Evolutionary conservation across 2,329 filamentous ascomycete species (phyloP).

Genomic region (Bisporella sp.): DNA sequence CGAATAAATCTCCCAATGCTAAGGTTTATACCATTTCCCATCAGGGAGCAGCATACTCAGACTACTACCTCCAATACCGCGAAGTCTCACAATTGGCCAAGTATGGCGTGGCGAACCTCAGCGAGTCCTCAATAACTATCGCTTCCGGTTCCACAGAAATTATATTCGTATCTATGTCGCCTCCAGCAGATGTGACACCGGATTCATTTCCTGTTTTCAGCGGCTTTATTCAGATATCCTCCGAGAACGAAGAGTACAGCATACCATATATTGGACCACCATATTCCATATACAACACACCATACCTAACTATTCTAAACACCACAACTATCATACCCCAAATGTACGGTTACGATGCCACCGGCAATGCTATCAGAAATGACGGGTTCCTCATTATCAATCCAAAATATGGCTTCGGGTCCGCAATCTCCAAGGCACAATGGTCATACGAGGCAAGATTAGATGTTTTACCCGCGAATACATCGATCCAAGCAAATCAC

Average conservation of each 20-base stretch:
- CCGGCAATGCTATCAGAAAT: background rate
- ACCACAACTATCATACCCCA: background rate
- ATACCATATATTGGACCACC: conserved; percentile 22
- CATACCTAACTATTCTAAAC: conserved; percentile 1
- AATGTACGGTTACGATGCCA: background rate
- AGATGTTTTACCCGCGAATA: conserved; percentile 6
- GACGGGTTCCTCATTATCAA: conserved; percentile 1
- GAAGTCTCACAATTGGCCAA: conserved; percentile 15
- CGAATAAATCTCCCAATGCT: conserved; percentile 12
- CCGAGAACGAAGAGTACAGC: conserved; percentile 12
- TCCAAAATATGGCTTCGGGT: background rate
- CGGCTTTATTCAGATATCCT: conserved; percentile 18
- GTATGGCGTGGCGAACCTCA: conserved; percentile 18
- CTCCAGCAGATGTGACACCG: conserved; percentile 12
- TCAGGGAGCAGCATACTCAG: conserved; percentile 18
- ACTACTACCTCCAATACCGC: conserved; percentile 10
- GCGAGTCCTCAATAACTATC: conserved; percentile 14
- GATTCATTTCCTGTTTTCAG: conserved; percentile 19
- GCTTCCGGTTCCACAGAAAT: conserved; percentile 10
- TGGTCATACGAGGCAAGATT: conserved; percentile 1
- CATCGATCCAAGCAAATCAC: background rate
- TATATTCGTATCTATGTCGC: conserved; percentile 14
- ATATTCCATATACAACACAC: conserved; percentile 18
- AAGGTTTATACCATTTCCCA: conserved; percentile 22
- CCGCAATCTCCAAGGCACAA: conserved; percentile 3